These are phyloP conservation scores for Kodamaea anthophila DNA, from an alignment of 1,139 yeast genomes.

Conservation along the genomic window DNA sequence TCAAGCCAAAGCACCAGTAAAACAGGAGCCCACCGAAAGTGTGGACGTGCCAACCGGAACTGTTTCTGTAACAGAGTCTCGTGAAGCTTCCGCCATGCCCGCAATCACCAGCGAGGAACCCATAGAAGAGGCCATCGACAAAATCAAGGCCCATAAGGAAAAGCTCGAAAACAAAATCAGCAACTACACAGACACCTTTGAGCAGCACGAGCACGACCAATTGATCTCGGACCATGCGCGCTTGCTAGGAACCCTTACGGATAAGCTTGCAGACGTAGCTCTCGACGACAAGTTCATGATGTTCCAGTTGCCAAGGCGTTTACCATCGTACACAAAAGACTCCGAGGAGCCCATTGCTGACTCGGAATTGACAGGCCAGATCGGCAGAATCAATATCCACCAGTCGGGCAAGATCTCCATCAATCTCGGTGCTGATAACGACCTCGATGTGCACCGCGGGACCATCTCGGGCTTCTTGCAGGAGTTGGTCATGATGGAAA, in stretches of 20 bases:
- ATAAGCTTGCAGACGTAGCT: constrained; percentile 19
- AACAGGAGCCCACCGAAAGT: constrained; percentile 19
- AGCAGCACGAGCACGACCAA: constrained; percentile 26
- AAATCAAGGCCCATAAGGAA: constrained; percentile 23
- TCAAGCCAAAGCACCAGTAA: constrained; percentile 13
- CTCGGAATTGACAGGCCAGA: constrained; percentile 38
- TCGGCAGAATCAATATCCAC: constrained; percentile 71
- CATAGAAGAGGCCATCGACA: constrained; percentile 23
- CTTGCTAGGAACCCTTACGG: constrained; percentile 24
- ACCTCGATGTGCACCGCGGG: constrained; percentile 70
- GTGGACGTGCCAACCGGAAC: no score
- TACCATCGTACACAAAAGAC: constrained; percentile 38
- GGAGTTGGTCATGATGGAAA: constrained; percentile 59
- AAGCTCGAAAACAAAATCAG: constrained; percentile 26
- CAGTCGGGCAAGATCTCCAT: constrained; percentile 75
- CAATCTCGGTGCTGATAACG: constrained; percentile 59
- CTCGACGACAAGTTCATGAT: constrained; percentile 35
- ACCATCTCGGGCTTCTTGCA: constrained; percentile 67
- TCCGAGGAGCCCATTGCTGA: constrained; percentile 4
- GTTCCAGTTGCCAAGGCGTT: constrained; percentile 64
- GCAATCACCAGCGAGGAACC: constrained; percentile 14
- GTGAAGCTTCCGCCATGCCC: constrained; percentile 14
- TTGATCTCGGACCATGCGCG: constrained; percentile 27
- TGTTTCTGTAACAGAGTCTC: constrained; percentile 10
- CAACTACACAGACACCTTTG: constrained; percentile 26